Evolutionary conservation across 352 stramenopile genomes (phyloP).

Genomic region (Phytophthora melonis): DNA sequence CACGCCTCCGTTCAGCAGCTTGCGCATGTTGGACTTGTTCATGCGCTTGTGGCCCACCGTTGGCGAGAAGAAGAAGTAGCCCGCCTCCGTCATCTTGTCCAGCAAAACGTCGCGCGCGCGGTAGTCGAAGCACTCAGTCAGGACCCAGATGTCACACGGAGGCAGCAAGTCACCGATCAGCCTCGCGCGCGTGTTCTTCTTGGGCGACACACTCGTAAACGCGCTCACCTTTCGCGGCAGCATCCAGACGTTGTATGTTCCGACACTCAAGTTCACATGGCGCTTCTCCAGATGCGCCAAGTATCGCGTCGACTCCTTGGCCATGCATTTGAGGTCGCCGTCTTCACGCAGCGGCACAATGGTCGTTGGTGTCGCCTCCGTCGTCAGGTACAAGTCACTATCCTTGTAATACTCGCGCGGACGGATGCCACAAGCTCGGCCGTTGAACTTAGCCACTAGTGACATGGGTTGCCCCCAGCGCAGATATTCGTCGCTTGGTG

Average conservation of each 20-base stretch:
- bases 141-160: conserved; percentile 75
- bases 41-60: conserved; percentile 76
- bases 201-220: conserved; percentile 73
- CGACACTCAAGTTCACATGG: conserved; percentile 63
- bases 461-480: conserved; percentile 76
- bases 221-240: conserved; percentile 80
- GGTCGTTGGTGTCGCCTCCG: conserved; percentile 59
- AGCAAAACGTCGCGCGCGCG: conserved; percentile 70
- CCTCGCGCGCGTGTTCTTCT: conserved; percentile 81
- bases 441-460: conserved; percentile 65
- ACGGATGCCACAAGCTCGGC: conserved; percentile 63
- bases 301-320: conserved; percentile 73
- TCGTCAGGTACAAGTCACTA: conserved; percentile 78
- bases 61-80: conserved; percentile 80
- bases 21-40: conserved; percentile 73
- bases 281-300: conserved; percentile 69
- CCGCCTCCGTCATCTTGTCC: conserved; percentile 64
- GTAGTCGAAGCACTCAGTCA: conserved; percentile 86
- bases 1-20: conserved; percentile 79
- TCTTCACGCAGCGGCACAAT: conserved; percentile 77
- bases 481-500: conserved; percentile 49
- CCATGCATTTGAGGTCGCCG: conserved; percentile 71
- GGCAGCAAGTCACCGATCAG: conserved; percentile 76
- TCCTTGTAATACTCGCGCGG: conserved; percentile 85
- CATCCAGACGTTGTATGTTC: conserved; percentile 90